phyloP scores from a whole-genome alignment of 331 rosid species.

The Rhamnella rubrinervis region DNA sequence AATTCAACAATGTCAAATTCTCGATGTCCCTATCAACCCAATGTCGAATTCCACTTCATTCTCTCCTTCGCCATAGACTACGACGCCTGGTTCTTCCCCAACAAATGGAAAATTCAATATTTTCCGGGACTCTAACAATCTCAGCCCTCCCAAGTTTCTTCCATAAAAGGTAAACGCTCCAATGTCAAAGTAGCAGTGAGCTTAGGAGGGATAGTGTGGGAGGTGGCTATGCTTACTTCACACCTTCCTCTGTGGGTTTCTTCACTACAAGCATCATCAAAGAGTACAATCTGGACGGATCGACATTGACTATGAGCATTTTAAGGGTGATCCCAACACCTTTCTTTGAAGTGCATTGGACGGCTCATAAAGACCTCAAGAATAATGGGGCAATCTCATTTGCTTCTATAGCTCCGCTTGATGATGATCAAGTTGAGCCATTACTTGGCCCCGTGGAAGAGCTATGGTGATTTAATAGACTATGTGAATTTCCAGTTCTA shows the following conservation, averaged over 20 bases:
- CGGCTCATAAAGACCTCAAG: constrained; percentile 47
- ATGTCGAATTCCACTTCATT: constrained; percentile 58
- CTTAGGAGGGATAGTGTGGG: constrained; percentile 56
- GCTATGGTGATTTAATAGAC: constrained; percentile 52
- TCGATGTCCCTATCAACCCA: constrained; percentile 60
- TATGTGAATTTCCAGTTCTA: constrained; percentile 78
- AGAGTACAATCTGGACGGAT: constrained; percentile 53
- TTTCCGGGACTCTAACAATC: constrained; percentile 65
- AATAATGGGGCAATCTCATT: constrained; percentile 45
- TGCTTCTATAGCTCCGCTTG: constrained; percentile 76
- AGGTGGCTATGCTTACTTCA: constrained; percentile 30
- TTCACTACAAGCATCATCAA: constrained; percentile 59
- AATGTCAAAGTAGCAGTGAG: constrained; percentile 67
- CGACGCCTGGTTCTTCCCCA: constrained; percentile 51
- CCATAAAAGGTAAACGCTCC: constrained; percentile 39
- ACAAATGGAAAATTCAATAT: constrained; percentile 60
- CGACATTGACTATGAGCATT: constrained; percentile 76
- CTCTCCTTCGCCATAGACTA: constrained; percentile 74
- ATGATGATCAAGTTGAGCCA: constrained; percentile 51
- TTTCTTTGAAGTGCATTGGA: constrained; percentile 64
- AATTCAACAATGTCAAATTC: constrained; percentile 51
- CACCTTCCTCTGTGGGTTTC: constrained; percentile 58
- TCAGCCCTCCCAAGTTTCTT: constrained; percentile 53
- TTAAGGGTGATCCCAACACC: constrained; percentile 48
- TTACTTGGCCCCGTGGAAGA: constrained; percentile 67